These are phyloP conservation scores for Pseudocercospora vitis DNA, from an alignment of 2,329 filamentous ascomycete genomes.

Conservation along the genomic window DNA sequence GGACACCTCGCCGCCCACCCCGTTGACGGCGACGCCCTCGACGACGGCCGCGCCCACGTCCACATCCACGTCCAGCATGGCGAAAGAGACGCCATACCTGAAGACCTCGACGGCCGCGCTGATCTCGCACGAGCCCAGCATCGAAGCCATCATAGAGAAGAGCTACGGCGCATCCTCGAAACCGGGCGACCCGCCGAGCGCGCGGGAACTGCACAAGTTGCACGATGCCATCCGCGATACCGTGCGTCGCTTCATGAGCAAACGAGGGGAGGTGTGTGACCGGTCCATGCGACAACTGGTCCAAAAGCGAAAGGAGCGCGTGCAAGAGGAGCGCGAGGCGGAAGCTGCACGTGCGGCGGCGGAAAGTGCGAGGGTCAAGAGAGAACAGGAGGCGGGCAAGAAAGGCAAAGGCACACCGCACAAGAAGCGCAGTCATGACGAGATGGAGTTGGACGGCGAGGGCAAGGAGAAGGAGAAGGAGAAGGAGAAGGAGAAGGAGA, in stretches of 20 bases:
- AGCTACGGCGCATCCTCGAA: constrained; percentile 54
- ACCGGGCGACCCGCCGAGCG: constrained; percentile 50
- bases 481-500: constrained; percentile 65
- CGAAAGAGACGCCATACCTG: constrained; percentile 59
- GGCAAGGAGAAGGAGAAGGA: constrained; percentile 68
- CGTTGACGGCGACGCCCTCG: constrained; percentile 61
- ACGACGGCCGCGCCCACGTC: constrained; percentile 51
- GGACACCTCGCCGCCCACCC: constrained; percentile 50
- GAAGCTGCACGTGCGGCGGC: constrained; percentile 54
- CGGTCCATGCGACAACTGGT: constrained; percentile 71
- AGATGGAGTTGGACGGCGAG: constrained; percentile 43
- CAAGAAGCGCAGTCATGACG: constrained; percentile 37
- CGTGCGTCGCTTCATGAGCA: constrained; percentile 45
- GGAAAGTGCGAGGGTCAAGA: constrained; percentile 39
- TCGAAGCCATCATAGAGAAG: constrained; percentile 70
- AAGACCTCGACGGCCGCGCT: constrained; percentile 57
- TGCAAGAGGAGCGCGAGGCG: constrained; percentile 54
- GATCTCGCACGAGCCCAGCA: constrained; percentile 55
- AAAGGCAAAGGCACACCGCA: constrained; percentile 30
- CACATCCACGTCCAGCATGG: constrained; percentile 53
- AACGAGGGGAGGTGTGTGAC: constrained; percentile 66
- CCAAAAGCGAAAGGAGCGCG: constrained; percentile 61
- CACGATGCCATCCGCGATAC: constrained; percentile 64
- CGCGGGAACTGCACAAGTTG: constrained; percentile 63
- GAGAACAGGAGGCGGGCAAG: constrained; percentile 33